Conservation (phyloP, 805 yeast species). For the Starmera pachycereana region DNA sequence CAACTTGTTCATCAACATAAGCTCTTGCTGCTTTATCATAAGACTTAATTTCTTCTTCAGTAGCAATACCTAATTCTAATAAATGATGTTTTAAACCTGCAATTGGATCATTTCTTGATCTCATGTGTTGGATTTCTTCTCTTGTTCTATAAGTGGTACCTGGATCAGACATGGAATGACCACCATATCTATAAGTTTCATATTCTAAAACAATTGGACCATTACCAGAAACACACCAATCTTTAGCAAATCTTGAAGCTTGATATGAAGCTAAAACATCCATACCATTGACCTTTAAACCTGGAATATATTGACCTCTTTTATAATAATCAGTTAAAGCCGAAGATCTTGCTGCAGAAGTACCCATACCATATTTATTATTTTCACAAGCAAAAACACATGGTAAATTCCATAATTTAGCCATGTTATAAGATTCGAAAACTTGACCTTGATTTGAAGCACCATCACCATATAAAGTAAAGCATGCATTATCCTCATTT, state of each 20-base stretch:
- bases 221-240: conserved; percentile 86
- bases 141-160: conserved; percentile 99
- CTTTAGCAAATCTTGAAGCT: conserved; percentile 95
- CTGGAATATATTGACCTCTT: conserved; percentile 99
- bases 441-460: conserved; percentile 99
- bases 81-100: conserved; percentile 88
- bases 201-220: conserved; percentile 95
- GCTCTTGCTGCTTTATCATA: conserved; percentile 95
- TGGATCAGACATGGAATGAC: conserved; percentile 99
- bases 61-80: conserved; percentile 72
- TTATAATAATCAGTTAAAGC: conserved; percentile 95
- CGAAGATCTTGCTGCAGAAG: conserved; percentile 93
- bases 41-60: conserved; percentile 90
- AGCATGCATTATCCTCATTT: conserved; percentile 71
- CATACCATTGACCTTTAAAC: conserved; percentile 98
- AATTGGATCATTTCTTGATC: conserved; percentile 96
- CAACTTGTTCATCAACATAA: conserved; percentile 89
- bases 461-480: conserved; percentile 96
- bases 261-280: conserved; percentile 91
- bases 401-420: conserved; percentile 96
- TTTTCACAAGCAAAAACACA: conserved; percentile 94
- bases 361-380: conserved; percentile 99
- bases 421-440: conserved; percentile 97
- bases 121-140: conserved; percentile 99
- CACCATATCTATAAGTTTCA: conserved; percentile 99